These are phyloP conservation scores for Aspergillus brunneoviolaceus DNA, from an alignment of 2,329 filamentous ascomycete species.

Conservation along the genomic window DNA sequence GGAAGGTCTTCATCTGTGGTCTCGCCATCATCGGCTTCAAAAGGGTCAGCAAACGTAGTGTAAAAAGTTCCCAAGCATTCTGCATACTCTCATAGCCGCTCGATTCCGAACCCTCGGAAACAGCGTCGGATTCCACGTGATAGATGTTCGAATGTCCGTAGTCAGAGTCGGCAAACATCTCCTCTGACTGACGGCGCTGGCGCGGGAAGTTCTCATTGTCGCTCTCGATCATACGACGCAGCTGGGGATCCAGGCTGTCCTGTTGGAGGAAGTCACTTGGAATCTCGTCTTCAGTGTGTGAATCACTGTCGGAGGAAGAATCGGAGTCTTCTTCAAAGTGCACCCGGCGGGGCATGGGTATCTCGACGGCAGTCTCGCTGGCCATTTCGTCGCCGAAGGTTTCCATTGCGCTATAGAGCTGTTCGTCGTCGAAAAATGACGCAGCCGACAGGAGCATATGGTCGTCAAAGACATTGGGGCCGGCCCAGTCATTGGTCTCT, in stretches of 20 bases:
- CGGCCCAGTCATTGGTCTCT: slow-evolving; percentile 51
- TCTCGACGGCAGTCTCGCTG: slow-evolving; percentile 40
- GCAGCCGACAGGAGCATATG: slow-evolving; percentile 42
- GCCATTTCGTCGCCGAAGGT: slow-evolving; percentile 38
- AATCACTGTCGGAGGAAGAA: slow-evolving; percentile 60
- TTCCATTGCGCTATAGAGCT: slow-evolving; percentile 41
- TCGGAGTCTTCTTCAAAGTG: slow-evolving; percentile 67
- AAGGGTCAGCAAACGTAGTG: slow-evolving; percentile 45
- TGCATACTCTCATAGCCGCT: slow-evolving; percentile 62
- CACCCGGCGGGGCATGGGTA: slow-evolving; percentile 61
- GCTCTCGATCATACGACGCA: slow-evolving; percentile 72
- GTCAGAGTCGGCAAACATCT: slow-evolving; percentile 40
- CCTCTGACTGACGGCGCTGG: slow-evolving; percentile 36
- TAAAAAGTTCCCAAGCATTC: slow-evolving; percentile 23
- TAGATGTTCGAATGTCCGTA: slow-evolving; percentile 45
- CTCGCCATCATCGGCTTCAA: slow-evolving; percentile 58
- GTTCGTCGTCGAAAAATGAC: slow-evolving; percentile 46
- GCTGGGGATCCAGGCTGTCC: slow-evolving; percentile 67
- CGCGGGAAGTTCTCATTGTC: slow-evolving; percentile 46
- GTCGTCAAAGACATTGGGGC: slow-evolving; percentile 49
- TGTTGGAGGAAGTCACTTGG: slow-evolving; percentile 78
- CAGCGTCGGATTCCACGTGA: slow-evolving; percentile 48
- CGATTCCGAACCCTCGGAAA: slow-evolving; percentile 36
- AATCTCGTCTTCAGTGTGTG: slow-evolving; percentile 60
- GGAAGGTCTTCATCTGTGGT: slow-evolving; percentile 60